Percentiles rank a stretch among this genome's conserved stretches.
These are phyloP conservation scores for Plasmopara halstedii DNA, from an alignment of 352 stramenopile species.

Conservation along the genomic window DNA sequence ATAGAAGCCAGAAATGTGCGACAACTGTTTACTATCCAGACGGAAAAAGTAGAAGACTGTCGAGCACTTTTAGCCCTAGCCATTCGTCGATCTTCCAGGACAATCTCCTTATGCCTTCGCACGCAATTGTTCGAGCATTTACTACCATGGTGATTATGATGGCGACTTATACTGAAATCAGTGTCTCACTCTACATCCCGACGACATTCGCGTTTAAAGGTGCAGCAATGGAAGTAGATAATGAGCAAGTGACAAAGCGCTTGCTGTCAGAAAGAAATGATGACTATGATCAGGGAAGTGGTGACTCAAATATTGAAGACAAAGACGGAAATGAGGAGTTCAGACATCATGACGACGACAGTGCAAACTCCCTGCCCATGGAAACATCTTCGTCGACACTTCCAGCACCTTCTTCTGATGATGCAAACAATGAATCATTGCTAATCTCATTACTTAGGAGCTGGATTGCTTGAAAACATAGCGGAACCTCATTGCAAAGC, in stretches of 20 bases:
- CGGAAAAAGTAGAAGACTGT: too few species aligned
- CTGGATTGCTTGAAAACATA: not conserved
- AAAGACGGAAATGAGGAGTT: not conserved
- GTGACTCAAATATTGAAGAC: not conserved
- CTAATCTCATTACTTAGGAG: not conserved
- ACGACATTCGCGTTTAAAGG: not conserved
- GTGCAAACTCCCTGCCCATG: not conserved
- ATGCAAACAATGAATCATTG: not conserved
- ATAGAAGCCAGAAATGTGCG: too few species aligned
- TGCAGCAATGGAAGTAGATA: not conserved
- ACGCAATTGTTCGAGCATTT: not conserved
- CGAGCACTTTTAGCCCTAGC: not conserved
- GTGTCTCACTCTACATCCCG: not conserved
- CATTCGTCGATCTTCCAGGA: not conserved
- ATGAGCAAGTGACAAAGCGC: not conserved
- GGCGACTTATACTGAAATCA: not conserved
- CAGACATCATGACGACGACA: not conserved
- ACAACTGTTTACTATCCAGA: too few species aligned
- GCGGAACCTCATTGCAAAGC: too few species aligned
- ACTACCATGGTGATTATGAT: not conserved
- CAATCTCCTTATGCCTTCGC: not conserved
- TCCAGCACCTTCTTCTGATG: not conserved
- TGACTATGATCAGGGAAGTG: not conserved
- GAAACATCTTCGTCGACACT: not conserved
- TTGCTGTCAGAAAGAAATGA: not conserved